Base-by-base conservation (phyloP, 1,139 yeast species). In the Groenewaldozyma auringiensis region DNA sequence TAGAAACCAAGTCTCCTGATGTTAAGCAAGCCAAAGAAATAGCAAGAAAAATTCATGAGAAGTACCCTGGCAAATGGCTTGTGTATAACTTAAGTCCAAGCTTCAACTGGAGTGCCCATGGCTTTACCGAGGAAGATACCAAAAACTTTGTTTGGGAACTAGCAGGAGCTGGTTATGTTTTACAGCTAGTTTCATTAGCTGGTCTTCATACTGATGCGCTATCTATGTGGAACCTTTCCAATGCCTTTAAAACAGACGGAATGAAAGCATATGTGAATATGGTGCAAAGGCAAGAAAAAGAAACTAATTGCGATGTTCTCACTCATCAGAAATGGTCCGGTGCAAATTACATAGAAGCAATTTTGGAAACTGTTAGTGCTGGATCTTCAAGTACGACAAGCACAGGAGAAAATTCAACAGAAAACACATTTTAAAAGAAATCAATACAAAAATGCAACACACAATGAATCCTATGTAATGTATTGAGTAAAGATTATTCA, bases 251-350 rank as follows among this genome's bases (percentile, higher is more conserved):
- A 51, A 55, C 61, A 1, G 68, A 73, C 4, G 81, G 81, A 3
- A 77, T 76, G 81, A 64, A 67, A 54, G 79, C 81, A 0, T 76
- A 76, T 55, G 79, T 76, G 16, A 74, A 74, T 18, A 55, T 69
- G 38, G 75, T 76, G 2, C 81, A 76, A 59, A 59, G 60, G 25
- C 62, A 63, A 48, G 81, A 77, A 55, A 68, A 66, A 55, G 69
- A 62, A 16, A 49, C 65, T 11, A 67, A 68, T 2, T 72, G 79
- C 52, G 81, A 76, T 54, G 71, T 76, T 6, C 62, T 76, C 51
- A 76, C 79, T 4, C 81, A 76, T 54, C 81, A 76, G 57, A 73
- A 70, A 52, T 76, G 81, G 81, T 73, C 79, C 3, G 81, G 81
- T 6, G 79, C 78, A 14, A 72, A 73, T 53, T 74, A 74, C 53